Conservation (phyloP, 352 stramenopile genomes). For the Phytophthora tubulina region DNA sequence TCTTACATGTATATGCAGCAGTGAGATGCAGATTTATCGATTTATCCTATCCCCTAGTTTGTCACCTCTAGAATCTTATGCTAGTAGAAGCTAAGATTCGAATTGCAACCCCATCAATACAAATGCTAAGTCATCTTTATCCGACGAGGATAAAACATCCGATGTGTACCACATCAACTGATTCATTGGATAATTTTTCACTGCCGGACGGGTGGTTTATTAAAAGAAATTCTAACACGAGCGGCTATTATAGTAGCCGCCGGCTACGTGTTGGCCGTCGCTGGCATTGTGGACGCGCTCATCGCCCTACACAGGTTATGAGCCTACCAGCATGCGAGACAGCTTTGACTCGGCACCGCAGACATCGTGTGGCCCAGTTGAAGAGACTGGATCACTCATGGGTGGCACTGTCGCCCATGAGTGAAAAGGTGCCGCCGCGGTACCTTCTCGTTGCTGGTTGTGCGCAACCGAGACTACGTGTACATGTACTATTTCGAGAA, state of each 20-base stretch:
- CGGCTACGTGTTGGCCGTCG: slow-evolving; percentile 84
- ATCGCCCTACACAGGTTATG: slow-evolving; percentile 97
- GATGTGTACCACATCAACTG: too few species aligned
- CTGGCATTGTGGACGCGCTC: slow-evolving; percentile 92
- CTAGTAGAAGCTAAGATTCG: too few species aligned
- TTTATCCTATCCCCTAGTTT: too few species aligned
- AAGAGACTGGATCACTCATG: slow-evolving; percentile 94
- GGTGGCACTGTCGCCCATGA: slow-evolving; percentile 39
- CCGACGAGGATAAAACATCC: too few species aligned
- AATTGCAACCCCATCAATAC: too few species aligned
- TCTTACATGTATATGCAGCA: too few species aligned
- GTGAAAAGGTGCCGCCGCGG: slow-evolving; percentile 40
- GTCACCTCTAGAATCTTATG: too few species aligned
- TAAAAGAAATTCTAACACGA: slow-evolving; percentile 25
- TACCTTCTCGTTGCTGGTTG: slow-evolving; percentile 96
- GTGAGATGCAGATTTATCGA: too few species aligned
- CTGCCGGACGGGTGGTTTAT: background rate
- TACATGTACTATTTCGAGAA: slow-evolving; percentile 94
- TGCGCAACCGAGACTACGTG: slow-evolving; percentile 93
- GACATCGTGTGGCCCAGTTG: slow-evolving; percentile 93
- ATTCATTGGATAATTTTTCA: background rate
- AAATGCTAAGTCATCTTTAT: too few species aligned
- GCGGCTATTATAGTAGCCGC: background rate
- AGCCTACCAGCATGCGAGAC: slow-evolving; percentile 96
- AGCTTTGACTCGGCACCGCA: slow-evolving; percentile 97